Evolutionary conservation across 2,329 filamentous ascomycete species (phyloP).

Genomic region (Talaromyces sp.): DNA sequence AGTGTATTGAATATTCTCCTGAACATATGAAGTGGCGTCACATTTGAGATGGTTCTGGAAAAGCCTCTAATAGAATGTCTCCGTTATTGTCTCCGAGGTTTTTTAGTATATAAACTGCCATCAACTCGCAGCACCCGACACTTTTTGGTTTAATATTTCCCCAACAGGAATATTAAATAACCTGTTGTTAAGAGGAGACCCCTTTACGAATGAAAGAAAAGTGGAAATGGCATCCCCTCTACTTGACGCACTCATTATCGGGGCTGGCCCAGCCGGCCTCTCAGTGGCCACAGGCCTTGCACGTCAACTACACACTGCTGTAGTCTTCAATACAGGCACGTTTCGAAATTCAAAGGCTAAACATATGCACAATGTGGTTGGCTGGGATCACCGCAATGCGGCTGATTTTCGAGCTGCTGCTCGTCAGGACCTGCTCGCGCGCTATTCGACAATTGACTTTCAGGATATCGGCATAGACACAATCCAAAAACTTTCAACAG

Average conservation of each 20-base stretch:
- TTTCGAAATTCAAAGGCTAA: slow-evolving; percentile 39
- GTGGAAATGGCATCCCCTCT: neutral
- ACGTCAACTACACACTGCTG: slow-evolving; percentile 32
- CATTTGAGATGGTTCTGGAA: neutral
- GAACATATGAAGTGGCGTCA: neutral
- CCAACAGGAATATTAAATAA: neutral
- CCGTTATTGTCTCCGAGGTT: neutral
- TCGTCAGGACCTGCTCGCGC: slow-evolving; percentile 1
- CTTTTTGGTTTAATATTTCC: neutral
- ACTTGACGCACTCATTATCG: slow-evolving; percentile 33
- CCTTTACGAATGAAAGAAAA: neutral
- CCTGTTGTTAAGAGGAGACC: neutral
- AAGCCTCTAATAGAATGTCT: neutral
- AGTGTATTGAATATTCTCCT: neutral
- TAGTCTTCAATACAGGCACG: slow-evolving; percentile 39
- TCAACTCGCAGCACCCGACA: neutral
- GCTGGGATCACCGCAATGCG: slow-evolving; percentile 31
- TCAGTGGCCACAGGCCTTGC: slow-evolving; percentile 34
- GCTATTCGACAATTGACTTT: slow-evolving; percentile 12
- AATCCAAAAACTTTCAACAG: slow-evolving; percentile 7
- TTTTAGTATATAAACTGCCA: neutral
- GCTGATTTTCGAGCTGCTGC: slow-evolving; percentile 16
- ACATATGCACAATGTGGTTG: slow-evolving; percentile 43
- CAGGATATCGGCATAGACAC: slow-evolving; percentile 2
- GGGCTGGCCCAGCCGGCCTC: slow-evolving; percentile 43